Conservation (phyloP, 352 stramenopile genomes). For the Phytophthora boehmeriae region DNA sequence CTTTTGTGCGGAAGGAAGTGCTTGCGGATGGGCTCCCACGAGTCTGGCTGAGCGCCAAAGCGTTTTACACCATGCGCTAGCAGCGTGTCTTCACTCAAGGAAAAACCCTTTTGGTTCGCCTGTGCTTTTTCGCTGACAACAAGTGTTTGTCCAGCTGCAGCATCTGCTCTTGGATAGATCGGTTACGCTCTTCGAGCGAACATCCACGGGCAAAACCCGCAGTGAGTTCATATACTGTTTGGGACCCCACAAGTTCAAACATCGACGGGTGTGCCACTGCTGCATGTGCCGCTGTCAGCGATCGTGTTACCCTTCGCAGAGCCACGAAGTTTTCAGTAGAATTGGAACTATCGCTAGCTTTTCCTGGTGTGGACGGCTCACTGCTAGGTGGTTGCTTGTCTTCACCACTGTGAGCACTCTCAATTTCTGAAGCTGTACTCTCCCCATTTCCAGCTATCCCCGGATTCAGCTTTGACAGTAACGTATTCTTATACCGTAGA, state of each 20-base stretch:
- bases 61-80: conserved; percentile 73
- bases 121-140: conserved; percentile 44
- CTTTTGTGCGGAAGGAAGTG: conserved; percentile 73
- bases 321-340: conserved; percentile 37
- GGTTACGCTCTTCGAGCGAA: conserved; percentile 55
- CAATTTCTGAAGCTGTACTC: conserved; percentile 9
- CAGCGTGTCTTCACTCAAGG: conserved; percentile 62
- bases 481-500: conserved; percentile 60
- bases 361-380: conserved; percentile 5
- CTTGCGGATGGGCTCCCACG: conserved; percentile 67
- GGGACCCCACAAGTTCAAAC: conserved; percentile 82
- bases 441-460: conserved; percentile 7
- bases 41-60: conserved; percentile 50
- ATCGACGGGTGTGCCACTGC: conserved; percentile 84
- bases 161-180: conserved; percentile 61
- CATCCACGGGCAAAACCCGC: conserved; percentile 48
- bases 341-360: conserved; percentile 2
- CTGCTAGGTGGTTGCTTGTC: conserved; percentile 6
- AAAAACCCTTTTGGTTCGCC: conserved; percentile 61
- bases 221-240: conserved; percentile 63
- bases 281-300: conserved; percentile 76
- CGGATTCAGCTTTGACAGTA: conserved; percentile 70
- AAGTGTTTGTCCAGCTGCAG: conserved; percentile 79
- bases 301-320: conserved; percentile 72
- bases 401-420: background rate